These are phyloP conservation scores for Ceratobasidium sp. DNA, from an alignment of 1,284 basidiomycete genomes.

Conservation along the genomic window DNA sequence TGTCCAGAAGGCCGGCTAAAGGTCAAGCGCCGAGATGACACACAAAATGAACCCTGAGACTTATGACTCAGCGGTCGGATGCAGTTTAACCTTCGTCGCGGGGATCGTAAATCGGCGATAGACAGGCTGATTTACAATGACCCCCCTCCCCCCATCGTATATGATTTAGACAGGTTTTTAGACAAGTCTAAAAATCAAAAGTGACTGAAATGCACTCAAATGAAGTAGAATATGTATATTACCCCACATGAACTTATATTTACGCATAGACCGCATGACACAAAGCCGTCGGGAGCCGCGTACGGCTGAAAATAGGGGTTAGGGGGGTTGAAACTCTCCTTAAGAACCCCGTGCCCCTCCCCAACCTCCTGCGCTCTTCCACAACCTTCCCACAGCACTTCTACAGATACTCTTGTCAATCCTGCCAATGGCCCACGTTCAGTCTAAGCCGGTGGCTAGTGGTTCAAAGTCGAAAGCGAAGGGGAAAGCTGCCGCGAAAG, in stretches of 20 bases:
- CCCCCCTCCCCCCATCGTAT: not conserved
- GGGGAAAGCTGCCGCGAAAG: not conserved
- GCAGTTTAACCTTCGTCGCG: not conserved
- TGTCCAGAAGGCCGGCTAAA: not conserved
- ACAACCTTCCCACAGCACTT: too few relatives aligned
- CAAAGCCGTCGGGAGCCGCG: too few relatives aligned
- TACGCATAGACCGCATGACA: too few relatives aligned
- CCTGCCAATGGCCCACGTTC: not conserved
- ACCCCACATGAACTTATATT: too few relatives aligned
- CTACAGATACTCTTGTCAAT: not conserved
- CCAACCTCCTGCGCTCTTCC: too few relatives aligned
- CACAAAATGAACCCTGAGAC: not conserved
- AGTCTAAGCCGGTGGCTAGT: not conserved
- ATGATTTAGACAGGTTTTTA: not conserved
- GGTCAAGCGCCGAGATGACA: not conserved
- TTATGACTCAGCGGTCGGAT: not conserved
- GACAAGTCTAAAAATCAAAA: too few relatives aligned
- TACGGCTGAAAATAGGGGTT: too few relatives aligned
- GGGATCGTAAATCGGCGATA: not conserved
- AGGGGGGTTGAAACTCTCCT: too few relatives aligned
- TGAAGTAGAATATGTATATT: too few relatives aligned
- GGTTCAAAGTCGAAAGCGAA: not conserved
- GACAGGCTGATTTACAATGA: not conserved
- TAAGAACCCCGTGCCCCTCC: too few relatives aligned
- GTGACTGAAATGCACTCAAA: too few relatives aligned